Conservation (phyloP, 2,329 filamentous ascomycete genomes). For the Alternaria sp. region DNA sequence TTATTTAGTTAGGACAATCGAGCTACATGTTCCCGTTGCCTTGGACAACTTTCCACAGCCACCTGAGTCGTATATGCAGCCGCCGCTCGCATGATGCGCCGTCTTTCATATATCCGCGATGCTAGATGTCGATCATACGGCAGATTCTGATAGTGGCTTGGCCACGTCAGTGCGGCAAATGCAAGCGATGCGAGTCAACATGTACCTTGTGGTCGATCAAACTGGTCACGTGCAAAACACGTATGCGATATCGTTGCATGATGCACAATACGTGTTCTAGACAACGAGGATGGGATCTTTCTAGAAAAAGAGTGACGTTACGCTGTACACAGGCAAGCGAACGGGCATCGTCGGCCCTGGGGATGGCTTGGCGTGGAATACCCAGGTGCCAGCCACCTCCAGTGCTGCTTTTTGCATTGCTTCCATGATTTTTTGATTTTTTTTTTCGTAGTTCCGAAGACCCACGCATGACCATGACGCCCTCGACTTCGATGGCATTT, state of each 20-base stretch:
- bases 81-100: neutral
- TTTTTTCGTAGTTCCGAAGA: neutral
- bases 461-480: neutral
- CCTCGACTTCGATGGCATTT: neutral
- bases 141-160: conserved; percentile 2
- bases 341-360: no score
- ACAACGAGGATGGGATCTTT: neutral
- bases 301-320: no score
- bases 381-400: no score
- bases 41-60: neutral
- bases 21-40: no score
- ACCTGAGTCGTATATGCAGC: neutral
- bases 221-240: neutral
- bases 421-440: no score
- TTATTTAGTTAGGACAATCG: no score
- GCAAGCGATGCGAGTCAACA: neutral
- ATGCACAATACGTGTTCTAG: neutral
- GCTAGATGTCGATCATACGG: conserved; percentile 2
- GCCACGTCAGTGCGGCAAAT: conserved; percentile 1
- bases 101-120: neutral
- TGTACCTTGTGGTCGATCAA: neutral
- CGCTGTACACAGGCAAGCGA: no score
- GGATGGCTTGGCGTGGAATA: no score
- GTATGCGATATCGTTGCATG: neutral
- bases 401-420: no score